Base-by-base conservation (phyloP, 345 rosid species). In the Acer negundo region DNA sequence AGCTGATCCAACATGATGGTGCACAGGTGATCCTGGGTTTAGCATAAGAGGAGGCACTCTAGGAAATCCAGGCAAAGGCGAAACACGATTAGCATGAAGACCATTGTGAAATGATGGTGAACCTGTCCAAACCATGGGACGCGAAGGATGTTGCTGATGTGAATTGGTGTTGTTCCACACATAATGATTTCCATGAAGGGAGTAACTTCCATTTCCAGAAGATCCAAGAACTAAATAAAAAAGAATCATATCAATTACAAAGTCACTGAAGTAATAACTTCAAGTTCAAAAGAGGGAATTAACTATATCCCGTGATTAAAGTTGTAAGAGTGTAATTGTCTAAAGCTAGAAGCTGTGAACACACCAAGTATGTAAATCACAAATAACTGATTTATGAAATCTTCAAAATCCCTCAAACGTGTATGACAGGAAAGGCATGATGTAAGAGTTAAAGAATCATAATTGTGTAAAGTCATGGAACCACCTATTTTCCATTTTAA, bases 1-100 rank as follows among this genome's bases (percentile, higher is more conserved):
- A 5, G 94, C 96, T 42, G 99, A 97, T 80, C 98, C 97, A 75
- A 93, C 87, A 69, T 87, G 95, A 78, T 89, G 98, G 81, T 85
- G 87, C 81, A 87, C 87, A 62, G 98, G 90, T 20, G 93, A 77
- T 64, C 83, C 84, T 71, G 89, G 62, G 71, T 86, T 90, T 79
- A 87, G 82, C 88, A 88, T 81, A 53, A 89, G 81, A 56, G 97
- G 77, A 56, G 97, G 92, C 65, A 85, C 90, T 81, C 91, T 85
- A 69, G 94, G 87, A 86, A 85, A 86, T 80, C 89, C 93, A 74
- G 89, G 87, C 77, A 88, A 79, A 75, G 82, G 91, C n/a, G 89
- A 75, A 67, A 86, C 79, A 46, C 86, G 90, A 85, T 85, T 90
- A 74, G 89, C 74, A 73, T 82, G 83, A 79, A 89, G 76, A 59